Evolutionary conservation across 352 stramenopile species (phyloP), one percentile per base, ranked within the genome.

Genomic region (Hyphochytrium catenoides): DNA sequence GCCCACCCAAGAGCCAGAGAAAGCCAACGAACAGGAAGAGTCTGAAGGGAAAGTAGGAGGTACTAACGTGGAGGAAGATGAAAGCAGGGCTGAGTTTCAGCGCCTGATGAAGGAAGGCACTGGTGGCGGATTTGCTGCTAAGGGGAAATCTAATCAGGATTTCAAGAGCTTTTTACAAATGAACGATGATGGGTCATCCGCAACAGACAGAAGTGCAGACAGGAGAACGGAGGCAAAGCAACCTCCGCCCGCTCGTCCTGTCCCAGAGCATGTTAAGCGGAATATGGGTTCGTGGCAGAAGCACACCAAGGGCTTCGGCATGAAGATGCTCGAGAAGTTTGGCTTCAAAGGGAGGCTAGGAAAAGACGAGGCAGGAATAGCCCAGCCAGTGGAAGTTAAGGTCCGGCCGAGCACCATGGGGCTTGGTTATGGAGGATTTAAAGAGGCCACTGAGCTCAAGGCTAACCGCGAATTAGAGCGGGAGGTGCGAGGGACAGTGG

Each of bases 321-420:
- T 81, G 39, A 94, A 93, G 52, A 74, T 96, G 53, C 52, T 96
- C 34, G 49, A 70, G 17, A 96, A 95, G 53, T 93, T 96, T 79
- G 85, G 85, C 27, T 96, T 94, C 46, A 75, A 58, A 12, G 83
- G 82, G 9, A 78, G 83, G 14, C 50, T 96, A 17, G 83, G 83
- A 18, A 90, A 86, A 44, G 67, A 89, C 27, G 74, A 89, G 39
- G 73, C 75, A 35, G 81, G 83, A 31, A 82, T 96, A 22, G 91
- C 82, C 6, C 52, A 66, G 18, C 82, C 77, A 0, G 59, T 96
- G 22, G 74, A 94, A 47, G 85, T 96, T 3, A 81, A 91, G 15
- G 72, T 90, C 43, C 74, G 85, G 8, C 83, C 85, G 0, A 55
- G 53, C 8, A 75, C 85, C 38, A 72, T 94, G 57, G 85, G 85